Conservation (phyloP, 1,284 basidiomycete genomes). For the Trichosporon sp. region DNA sequence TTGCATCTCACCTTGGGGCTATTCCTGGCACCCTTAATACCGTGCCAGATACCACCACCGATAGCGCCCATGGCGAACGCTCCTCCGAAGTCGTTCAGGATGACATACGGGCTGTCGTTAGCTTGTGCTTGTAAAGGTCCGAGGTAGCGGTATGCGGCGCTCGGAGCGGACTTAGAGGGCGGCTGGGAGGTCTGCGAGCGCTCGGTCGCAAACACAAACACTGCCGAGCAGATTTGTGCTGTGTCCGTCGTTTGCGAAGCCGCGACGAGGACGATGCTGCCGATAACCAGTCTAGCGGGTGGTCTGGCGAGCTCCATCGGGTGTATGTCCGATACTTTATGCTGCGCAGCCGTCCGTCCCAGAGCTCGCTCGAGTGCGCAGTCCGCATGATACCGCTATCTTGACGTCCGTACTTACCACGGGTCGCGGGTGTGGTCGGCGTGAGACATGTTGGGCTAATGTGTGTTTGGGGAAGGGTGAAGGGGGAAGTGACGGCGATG, state of each 20-base stretch:
- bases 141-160: not conserved
- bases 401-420: conserved; percentile 63
- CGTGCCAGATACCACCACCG: conserved; percentile 90
- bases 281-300: not conserved
- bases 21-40: conserved; percentile 96
- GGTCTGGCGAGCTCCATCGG: not conserved
- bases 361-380: too few relatives aligned
- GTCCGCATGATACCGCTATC: not conserved
- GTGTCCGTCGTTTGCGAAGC: too few relatives aligned
- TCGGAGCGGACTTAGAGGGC: too few relatives aligned
- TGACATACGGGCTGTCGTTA: conserved; percentile 86
- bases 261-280: not conserved
- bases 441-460: conserved; percentile 61
- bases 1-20: conserved; percentile 77
- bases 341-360: not conserved
- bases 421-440: conserved; percentile 92
- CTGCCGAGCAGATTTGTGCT: too few relatives aligned
- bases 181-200: too few relatives aligned
- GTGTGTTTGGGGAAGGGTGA: conserved; percentile 20
- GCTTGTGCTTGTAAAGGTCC: not conserved
- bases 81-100: conserved; percentile 97
- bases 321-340: not conserved
- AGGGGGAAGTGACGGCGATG: conserved; percentile 10
- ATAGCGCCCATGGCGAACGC: conserved; percentile 65
- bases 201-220: too few relatives aligned